Evolutionary conservation across 139 green algal genomes (phyloP).

Genomic region (Micractinium sp.): DNA sequence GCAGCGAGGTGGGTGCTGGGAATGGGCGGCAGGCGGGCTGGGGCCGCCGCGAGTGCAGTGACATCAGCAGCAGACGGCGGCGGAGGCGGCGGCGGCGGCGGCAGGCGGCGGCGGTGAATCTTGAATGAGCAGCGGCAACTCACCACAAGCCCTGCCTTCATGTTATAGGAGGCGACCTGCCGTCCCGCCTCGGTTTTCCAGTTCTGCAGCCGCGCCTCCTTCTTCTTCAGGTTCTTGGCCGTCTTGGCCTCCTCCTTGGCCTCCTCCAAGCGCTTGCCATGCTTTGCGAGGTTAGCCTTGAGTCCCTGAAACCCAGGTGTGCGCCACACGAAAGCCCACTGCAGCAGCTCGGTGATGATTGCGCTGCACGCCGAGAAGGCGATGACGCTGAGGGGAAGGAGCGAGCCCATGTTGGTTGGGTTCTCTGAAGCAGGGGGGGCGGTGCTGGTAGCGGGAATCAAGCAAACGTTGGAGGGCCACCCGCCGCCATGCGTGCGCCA

Average conservation of each 20-base stretch:
- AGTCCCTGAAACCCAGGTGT: conserved; percentile 30
- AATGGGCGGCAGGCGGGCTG: neutral
- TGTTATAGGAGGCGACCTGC: conserved; percentile 28
- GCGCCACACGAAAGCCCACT: conserved; percentile 43
- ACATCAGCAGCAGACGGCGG: neutral
- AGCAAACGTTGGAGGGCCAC: neutral
- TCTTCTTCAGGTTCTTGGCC: conserved; percentile 44
- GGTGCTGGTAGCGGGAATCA: neutral
- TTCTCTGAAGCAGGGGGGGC: neutral
- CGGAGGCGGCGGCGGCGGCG: neutral
- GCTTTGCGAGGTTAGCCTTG: conserved; percentile 40
- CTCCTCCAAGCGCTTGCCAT: conserved; percentile 25
- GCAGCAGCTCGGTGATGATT: conserved; percentile 31
- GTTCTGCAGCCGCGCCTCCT: conserved; percentile 27
- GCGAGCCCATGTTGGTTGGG: neutral
- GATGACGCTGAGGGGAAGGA: conserved; percentile 25
- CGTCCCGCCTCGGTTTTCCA: conserved; percentile 30
- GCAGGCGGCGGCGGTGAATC: neutral
- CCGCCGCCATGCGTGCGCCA: no score
- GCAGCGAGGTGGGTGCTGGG: no score
- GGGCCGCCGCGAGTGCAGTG: no score
- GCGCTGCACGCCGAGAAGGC: conserved; percentile 4
- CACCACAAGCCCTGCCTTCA: conserved; percentile 37
- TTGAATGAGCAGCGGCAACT: neutral
- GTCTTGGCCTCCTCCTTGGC: conserved; percentile 3